Evolutionary conservation across 1,139 yeast genomes (phyloP).

Genomic region (Sporopachydermia cereana): DNA sequence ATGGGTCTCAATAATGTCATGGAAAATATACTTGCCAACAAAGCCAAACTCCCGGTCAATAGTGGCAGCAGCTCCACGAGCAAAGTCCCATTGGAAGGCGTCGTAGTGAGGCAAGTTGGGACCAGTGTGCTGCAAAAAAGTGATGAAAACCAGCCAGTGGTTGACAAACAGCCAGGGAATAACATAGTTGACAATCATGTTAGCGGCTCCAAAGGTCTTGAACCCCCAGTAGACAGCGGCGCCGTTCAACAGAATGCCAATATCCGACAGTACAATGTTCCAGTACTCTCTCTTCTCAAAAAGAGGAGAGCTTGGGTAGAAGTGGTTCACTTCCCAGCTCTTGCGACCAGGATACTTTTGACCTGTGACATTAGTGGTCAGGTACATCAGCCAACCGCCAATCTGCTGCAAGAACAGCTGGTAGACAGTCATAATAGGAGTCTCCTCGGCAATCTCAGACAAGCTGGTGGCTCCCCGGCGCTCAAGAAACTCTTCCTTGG

Average conservation of each 20-base stretch:
- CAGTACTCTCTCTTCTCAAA: conserved; percentile 61
- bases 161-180: conserved; percentile 73
- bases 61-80: conserved; percentile 83
- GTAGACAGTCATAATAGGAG: conserved; percentile 53
- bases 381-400: conserved; percentile 63
- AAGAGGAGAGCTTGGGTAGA: conserved; percentile 60
- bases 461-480: conserved; percentile 31
- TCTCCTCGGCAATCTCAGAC: conserved; percentile 56
- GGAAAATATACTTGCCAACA: conserved; percentile 70
- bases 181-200: conserved; percentile 59
- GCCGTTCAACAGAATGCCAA: conserved; percentile 50
- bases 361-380: conserved; percentile 66
- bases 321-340: conserved; percentile 44
- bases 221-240: conserved; percentile 53
- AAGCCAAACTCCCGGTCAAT: conserved; percentile 79
- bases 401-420: conserved; percentile 56
- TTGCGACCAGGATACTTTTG: conserved; percentile 49
- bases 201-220: conserved; percentile 49
- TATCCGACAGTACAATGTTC: conserved; percentile 59
- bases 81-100: conserved; percentile 68
- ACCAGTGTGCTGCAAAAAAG: conserved; percentile 78
- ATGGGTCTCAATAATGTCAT: conserved; percentile 83
- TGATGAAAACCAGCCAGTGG: conserved; percentile 84
- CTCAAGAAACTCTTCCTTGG: conserved; percentile 42
- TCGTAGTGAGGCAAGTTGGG: conserved; percentile 73